These are phyloP conservation scores for Hordeum vulgare DNA, from an alignment of 176 grass and related monocot genomes.

Conservation along the genomic window DNA sequence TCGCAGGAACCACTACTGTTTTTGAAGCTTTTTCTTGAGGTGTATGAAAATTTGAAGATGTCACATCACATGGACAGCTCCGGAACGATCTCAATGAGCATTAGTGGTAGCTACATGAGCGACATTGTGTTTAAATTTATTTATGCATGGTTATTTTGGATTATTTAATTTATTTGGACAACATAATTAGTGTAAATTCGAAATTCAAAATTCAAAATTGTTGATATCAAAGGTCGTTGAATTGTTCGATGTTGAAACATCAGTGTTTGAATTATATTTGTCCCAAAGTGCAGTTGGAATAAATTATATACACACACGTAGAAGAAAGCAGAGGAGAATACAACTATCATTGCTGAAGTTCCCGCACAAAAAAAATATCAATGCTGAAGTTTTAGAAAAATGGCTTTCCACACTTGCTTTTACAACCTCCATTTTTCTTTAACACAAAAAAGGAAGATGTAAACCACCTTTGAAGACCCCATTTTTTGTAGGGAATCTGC, in stretches of 20 bases:
- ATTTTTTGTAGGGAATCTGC: not conserved
- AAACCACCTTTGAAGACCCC: not conserved
- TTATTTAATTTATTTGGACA: not conserved
- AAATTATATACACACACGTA: not conserved
- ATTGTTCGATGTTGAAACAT: not conserved
- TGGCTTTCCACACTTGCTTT: not conserved
- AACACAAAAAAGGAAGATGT: not conserved
- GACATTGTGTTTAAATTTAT: not conserved
- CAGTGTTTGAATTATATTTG: not conserved
- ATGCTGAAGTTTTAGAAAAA: not conserved
- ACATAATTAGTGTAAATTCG: not conserved
- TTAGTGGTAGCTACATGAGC: not conserved
- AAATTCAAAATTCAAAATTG: not conserved
- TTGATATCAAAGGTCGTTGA: not conserved
- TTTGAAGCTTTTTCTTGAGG: not conserved
- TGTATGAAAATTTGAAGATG: not conserved
- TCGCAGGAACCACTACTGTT: not conserved
- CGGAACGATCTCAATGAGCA: not conserved
- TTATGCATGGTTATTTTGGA: not conserved
- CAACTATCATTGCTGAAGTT: not conserved
- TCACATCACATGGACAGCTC: accelerated
- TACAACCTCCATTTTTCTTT: not conserved
- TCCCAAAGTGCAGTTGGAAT: not conserved
- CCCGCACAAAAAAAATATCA: not conserved
- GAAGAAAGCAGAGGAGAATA: not conserved